phyloP scores from a whole-genome alignment of 2,329 filamentous ascomycete genomes.

The Aspergillus caelatus region DNA sequence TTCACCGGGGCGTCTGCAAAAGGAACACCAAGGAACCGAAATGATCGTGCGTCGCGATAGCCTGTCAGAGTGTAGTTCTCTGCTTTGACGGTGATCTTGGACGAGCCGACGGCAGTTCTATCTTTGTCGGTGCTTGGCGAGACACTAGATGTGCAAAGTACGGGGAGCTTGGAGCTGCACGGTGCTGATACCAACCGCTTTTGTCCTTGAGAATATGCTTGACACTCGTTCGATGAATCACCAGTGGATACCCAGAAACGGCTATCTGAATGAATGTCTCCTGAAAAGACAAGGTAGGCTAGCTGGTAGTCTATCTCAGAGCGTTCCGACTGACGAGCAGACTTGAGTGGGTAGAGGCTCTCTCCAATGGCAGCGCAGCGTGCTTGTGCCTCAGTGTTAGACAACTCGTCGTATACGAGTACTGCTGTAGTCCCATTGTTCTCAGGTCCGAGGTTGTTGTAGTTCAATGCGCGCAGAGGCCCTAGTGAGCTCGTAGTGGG shows the following conservation, averaged over 20 bases:
- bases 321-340: slow-evolving; percentile 12
- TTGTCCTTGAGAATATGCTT: slow-evolving; percentile 20
- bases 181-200: slow-evolving; percentile 12
- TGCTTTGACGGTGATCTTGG: slow-evolving; percentile 22
- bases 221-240: slow-evolving; percentile 10
- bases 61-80: slow-evolving; percentile 26
- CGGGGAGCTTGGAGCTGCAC: slow-evolving; percentile 21
- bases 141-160: slow-evolving; percentile 26
- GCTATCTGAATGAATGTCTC: slow-evolving; percentile 14
- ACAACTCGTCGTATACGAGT: slow-evolving; percentile 19
- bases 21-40: slow-evolving; percentile 50
- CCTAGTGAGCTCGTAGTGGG: slow-evolving; percentile 17
- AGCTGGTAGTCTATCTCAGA: slow-evolving; percentile 28
- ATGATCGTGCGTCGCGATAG: slow-evolving; percentile 32
- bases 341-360: slow-evolving; percentile 19
- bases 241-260: slow-evolving; percentile 22
- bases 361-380: slow-evolving; percentile 29
- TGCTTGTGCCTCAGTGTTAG: slow-evolving; percentile 14
- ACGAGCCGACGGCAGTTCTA: slow-evolving; percentile 14
- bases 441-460: slow-evolving; percentile 27
- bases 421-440: slow-evolving; percentile 31
- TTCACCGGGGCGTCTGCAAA: slow-evolving; percentile 51
- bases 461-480: slow-evolving; percentile 26
- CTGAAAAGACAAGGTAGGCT: slow-evolving; percentile 25
- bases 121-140: slow-evolving; percentile 24